Conservation (phyloP, 140 eudicot species). For the Erigeron philadelphicus region DNA sequence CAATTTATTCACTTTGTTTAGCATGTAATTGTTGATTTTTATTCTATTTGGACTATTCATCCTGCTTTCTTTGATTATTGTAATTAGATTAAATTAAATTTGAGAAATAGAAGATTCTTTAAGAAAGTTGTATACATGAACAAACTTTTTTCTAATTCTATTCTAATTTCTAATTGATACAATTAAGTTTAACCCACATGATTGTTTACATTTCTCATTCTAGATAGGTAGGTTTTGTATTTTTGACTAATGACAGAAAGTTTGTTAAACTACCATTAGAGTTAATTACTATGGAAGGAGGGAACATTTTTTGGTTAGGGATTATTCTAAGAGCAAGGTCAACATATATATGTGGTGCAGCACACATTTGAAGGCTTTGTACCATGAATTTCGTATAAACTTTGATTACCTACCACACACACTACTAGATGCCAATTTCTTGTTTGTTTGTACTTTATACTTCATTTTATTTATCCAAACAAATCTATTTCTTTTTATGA, state of each 20-base stretch:
- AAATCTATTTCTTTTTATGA: not conserved
- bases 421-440: conserved; percentile 13
- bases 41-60: too few relatives aligned
- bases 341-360: not conserved
- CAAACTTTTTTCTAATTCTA: not conserved
- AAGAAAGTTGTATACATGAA: not conserved
- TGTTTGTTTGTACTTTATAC: conserved; percentile 16
- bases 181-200: not conserved
- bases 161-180: not conserved
- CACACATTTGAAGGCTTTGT: conserved; percentile 24
- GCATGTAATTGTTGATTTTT: too few relatives aligned
- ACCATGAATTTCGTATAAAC: not conserved
- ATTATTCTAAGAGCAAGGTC: not conserved
- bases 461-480: not conserved
- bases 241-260: not conserved
- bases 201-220: not conserved
- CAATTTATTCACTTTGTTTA: too few relatives aligned
- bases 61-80: too few relatives aligned
- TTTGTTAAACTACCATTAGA: not conserved
- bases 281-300: too few relatives aligned
- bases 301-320: not conserved
- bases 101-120: not conserved
- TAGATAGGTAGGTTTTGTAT: not conserved
- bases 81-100: too few relatives aligned
- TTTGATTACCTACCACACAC: conserved; percentile 20